These are phyloP conservation scores for Spathaspora boniae DNA, from an alignment of 805 yeast species.

Conservation along the genomic window DNA sequence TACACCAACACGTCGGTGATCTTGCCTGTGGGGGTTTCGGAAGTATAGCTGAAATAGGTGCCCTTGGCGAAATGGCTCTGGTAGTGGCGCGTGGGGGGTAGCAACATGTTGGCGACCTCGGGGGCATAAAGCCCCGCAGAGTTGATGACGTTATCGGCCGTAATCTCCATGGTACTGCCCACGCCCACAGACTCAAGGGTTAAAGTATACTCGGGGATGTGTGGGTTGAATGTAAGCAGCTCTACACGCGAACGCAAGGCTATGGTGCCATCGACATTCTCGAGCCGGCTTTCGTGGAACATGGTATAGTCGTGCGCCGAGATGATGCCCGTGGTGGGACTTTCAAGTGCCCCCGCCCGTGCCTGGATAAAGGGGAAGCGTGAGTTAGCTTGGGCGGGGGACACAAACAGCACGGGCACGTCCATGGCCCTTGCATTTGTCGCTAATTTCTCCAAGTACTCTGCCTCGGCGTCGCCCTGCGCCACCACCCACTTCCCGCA, in stretches of 20 bases:
- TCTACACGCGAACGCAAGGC: conserved; percentile 61
- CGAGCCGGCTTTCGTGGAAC: conserved; percentile 52
- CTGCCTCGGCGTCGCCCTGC: conserved; percentile 61
- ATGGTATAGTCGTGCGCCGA: conserved; percentile 76
- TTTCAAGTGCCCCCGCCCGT: conserved; percentile 54
- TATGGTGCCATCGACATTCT: conserved; percentile 58
- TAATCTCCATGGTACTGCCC: conserved; percentile 33
- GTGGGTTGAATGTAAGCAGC: conserved; percentile 26
- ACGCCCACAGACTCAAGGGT: conserved; percentile 24
- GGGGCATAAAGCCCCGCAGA: conserved; percentile 81
- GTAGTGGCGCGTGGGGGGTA: conserved; percentile 59
- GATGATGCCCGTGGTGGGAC: conserved; percentile 83
- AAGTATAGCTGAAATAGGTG: conserved; percentile 62
- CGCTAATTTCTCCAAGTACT: conserved; percentile 53
- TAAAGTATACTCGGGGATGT: conserved; percentile 20
- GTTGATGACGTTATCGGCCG: conserved; percentile 61
- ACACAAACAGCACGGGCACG: conserved; percentile 56
- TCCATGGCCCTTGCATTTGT: conserved; percentile 48
- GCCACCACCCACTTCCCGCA: conserved; percentile 92
- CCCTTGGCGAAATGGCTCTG: conserved; percentile 78
- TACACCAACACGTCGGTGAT: conserved; percentile 47
- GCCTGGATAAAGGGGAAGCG: conserved; percentile 71
- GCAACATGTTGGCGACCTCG: conserved; percentile 60
- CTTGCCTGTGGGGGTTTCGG: conserved; percentile 38
- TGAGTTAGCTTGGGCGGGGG: conserved; percentile 39